A percentile compares a stretch with the other conserved stretches of the same genome.
These are phyloP conservation scores for Pinus taeda DNA, from an alignment of 75 land plant species.

Conservation along the genomic window DNA sequence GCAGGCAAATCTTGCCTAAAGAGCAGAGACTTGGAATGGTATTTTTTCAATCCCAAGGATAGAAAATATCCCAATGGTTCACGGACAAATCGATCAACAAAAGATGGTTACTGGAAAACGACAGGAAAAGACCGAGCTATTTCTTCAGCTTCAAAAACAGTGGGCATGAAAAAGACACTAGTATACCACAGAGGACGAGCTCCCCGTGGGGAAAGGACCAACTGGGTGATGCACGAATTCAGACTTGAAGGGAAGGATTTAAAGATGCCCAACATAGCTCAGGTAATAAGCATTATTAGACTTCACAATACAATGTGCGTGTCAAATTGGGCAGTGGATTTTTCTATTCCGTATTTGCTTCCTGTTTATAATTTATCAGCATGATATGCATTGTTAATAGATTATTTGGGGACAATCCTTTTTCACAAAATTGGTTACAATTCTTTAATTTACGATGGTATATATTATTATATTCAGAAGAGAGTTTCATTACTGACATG, in stretches of 20 bases:
- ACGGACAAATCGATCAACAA: conserved; percentile 47
- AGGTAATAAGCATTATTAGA: background rate
- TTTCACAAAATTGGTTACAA: too few relatives aligned
- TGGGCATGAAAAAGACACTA: conserved; percentile 61
- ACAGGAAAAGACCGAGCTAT: conserved; percentile 54
- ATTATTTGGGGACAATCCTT: too few relatives aligned
- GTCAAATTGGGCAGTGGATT: background rate
- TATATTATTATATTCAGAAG: too few relatives aligned
- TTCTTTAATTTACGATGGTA: too few relatives aligned
- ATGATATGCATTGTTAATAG: too few relatives aligned
- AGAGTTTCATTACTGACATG: too few relatives aligned
- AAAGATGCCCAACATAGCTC: too few relatives aligned
- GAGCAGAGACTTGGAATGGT: conserved; percentile 51
- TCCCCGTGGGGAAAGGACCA: background rate
- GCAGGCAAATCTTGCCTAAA: conserved; percentile 31
- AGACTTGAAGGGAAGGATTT: too few relatives aligned
- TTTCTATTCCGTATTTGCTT: background rate
- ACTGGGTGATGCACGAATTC: conserved; percentile 10
- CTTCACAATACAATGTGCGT: background rate
- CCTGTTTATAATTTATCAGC: too few relatives aligned
- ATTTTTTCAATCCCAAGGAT: conserved; percentile 44
- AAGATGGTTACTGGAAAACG: conserved; percentile 62
- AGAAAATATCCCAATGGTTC: conserved; percentile 46
- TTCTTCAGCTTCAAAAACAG: conserved; percentile 11
- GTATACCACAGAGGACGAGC: conserved; percentile 5